Evolutionary conservation across 192 early-diverging fungal species (phyloP), one percentile per base, ranked within the genome.

Genomic region (Glomus cerebriforme): DNA sequence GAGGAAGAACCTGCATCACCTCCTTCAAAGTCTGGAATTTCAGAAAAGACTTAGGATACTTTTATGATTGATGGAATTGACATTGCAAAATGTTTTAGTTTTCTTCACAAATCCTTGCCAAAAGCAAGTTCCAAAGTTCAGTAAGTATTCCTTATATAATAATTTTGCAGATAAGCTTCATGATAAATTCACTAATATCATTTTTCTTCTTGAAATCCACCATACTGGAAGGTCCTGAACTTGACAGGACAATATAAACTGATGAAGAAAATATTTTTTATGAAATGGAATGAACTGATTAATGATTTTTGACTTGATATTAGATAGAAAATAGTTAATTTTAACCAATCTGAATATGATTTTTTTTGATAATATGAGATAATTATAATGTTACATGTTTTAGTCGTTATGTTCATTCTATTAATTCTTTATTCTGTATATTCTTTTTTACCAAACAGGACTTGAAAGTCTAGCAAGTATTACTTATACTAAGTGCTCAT

Each of bases 321-420:
- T 1, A 49, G 47, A 39, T 73, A 49, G 47, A 73, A 34, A 24
- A 73, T 72, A 10, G 29, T 73, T 4, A 26, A 34, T 0, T 49
- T 58, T 73, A 49, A 73, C 32, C 49, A 73, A 22, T 73, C 32
- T 27, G 72, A 73, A 73, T 19, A 6, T 17, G 19, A 67, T 7
- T 58, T 68, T n/a, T 77, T 77, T 73, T 73, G 72, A 73, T 49
- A 73, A 73, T 73, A 73, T 59, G 26, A 73, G 47, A 49, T 73
- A 73, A 73, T 73, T 47, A n/a, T 43, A 72, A 15, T 31, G 9
- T 39, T 19, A 9, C 49, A 59, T 22, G 10, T 31, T 70, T 79
- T 79, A 69, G 19, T 29, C 58, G 59, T 79, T 79, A 34, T 27
- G 32, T 79, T 79, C 70, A 29, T 79, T 77, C 65, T 24, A 3